phyloP scores from a whole-genome alignment of 2,329 filamentous ascomycete species.

The Onygenales sp. region DNA sequence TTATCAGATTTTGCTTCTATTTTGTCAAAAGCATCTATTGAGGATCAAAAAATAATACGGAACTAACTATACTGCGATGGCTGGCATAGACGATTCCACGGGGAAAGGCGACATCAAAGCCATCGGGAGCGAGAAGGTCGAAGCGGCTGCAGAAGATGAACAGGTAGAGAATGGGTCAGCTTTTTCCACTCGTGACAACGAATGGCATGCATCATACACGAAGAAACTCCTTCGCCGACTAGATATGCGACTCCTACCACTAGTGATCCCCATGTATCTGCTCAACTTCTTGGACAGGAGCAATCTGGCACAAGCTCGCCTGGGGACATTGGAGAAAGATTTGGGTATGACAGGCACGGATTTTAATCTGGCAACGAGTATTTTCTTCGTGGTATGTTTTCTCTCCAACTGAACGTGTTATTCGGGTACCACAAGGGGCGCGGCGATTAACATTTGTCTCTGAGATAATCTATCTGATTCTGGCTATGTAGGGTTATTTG shows the following conservation, averaged over 20 bases:
- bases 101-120: background rate
- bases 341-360: slow-evolving; percentile 47
- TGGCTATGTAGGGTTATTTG: background rate
- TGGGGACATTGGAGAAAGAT: slow-evolving; percentile 45
- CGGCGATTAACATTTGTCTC: no score
- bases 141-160: background rate
- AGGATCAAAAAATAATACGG: no score
- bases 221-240: slow-evolving; percentile 13
- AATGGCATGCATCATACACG: background rate
- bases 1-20: no score
- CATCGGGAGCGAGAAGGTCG: background rate
- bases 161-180: background rate
- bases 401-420: slow-evolving; percentile 8
- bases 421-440: no score
- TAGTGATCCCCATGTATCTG: slow-evolving; percentile 23
- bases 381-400: slow-evolving; percentile 39
- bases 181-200: background rate
- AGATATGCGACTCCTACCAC: slow-evolving; percentile 20
- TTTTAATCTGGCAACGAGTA: slow-evolving; percentile 47
- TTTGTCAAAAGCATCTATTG: no score
- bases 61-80: no score
- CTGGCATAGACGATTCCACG: background rate
- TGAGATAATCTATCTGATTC: no score
- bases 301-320: slow-evolving; percentile 47
- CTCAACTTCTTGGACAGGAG: slow-evolving; percentile 21